Conservation (phyloP, 2,329 filamentous ascomycete species). For the Cryphonectria radicalis region DNA sequence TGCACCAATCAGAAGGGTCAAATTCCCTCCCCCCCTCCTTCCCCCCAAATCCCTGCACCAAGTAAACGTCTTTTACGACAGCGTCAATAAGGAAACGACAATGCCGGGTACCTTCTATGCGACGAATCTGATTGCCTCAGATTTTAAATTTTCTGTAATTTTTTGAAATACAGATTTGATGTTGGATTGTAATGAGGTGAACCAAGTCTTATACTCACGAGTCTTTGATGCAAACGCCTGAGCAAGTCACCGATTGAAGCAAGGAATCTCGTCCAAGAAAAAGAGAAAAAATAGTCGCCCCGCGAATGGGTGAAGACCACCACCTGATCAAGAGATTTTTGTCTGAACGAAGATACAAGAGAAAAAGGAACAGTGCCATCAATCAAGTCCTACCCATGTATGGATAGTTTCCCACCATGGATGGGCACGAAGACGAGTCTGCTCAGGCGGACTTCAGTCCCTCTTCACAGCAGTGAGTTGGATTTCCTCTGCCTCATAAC, state of each 20-base stretch:
- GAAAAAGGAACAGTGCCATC: not conserved
- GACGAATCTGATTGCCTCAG: not conserved
- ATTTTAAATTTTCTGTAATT: not conserved
- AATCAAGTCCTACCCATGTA: not conserved
- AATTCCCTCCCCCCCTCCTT: too few relatives aligned
- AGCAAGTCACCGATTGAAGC: not conserved
- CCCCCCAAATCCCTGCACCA: not conserved
- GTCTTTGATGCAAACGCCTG: not conserved
- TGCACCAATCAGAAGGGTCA: too few relatives aligned
- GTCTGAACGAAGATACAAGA: not conserved
- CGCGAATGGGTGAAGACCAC: not conserved
- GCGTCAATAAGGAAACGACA: not conserved
- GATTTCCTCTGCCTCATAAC: not conserved
- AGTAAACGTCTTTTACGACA: not conserved
- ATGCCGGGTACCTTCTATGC: not conserved
- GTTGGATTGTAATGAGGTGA: not conserved
- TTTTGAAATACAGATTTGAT: not conserved
- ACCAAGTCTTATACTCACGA: not conserved
- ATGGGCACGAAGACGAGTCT: not conserved
- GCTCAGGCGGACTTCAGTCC: not conserved
- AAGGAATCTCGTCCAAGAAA: not conserved
- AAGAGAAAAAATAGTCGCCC: not conserved
- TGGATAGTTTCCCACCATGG: not conserved
- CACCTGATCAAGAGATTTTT: not conserved
- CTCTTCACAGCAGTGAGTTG: conserved; percentile 4